phyloP scores from a whole-genome alignment of 345 rosid genomes.

The Eucalyptus microcorys region DNA sequence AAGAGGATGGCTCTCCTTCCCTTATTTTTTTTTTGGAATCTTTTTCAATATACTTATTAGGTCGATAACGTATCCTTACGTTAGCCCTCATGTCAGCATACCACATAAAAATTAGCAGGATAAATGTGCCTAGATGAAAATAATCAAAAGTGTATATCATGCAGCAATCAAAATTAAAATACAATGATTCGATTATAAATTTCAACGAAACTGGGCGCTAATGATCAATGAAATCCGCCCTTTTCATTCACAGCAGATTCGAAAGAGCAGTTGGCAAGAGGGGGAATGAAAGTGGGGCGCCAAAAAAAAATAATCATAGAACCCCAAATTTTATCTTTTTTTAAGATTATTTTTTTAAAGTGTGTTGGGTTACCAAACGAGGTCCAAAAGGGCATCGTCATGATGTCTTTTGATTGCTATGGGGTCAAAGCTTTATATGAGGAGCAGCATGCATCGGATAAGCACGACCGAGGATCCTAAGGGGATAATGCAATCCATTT shows the following conservation, averaged over 20 bases:
- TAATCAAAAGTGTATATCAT: background rate
- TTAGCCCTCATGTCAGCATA: background rate
- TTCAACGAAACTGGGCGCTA: background rate
- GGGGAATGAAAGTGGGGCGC: background rate
- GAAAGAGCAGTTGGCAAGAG: background rate
- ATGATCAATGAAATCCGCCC: background rate
- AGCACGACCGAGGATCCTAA: background rate
- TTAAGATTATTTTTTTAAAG: background rate
- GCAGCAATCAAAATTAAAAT: background rate
- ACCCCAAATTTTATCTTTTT: background rate
- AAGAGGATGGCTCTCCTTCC: background rate
- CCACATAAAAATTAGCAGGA: background rate
- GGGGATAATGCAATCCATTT: background rate
- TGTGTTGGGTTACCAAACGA: background rate
- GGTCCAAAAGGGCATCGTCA: background rate
- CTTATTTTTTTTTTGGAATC: background rate
- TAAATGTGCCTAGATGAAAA: background rate
- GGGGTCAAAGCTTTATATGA: background rate
- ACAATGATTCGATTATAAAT: background rate
- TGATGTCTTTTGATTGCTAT: background rate
- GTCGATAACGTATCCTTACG: accelerated
- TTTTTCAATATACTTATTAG: background rate
- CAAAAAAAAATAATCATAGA: background rate
- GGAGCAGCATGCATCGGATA: background rate
- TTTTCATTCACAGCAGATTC: background rate